A percentile compares a stretch with the other conserved stretches of the same genome.
phyloP scores from a whole-genome alignment of 1,139 yeast genomes.

The Scheffersomyces parashehatae region DNA sequence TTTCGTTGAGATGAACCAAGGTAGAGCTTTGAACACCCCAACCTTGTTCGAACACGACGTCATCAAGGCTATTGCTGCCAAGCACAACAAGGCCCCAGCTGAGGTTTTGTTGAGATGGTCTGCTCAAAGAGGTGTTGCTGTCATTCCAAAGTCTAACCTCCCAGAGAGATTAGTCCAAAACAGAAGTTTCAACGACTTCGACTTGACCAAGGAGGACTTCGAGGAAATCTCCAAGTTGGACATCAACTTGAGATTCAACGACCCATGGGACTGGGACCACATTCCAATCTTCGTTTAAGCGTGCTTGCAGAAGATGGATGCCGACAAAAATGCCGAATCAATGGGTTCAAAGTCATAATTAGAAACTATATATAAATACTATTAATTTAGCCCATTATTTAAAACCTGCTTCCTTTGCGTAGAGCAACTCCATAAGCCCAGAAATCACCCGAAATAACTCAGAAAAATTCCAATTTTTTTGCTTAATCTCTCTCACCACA shows the following conservation, averaged over 20 bases:
- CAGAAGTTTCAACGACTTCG: conserved; percentile 55
- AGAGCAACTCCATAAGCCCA: too few species aligned
- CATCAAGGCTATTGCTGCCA: conserved; percentile 53
- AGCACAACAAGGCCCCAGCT: conserved; percentile 54
- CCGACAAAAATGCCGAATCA: too few species aligned
- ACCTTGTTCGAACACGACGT: conserved; percentile 56
- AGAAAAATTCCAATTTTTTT: too few species aligned
- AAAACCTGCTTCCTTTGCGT: too few species aligned
- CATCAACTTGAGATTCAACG: conserved; percentile 75
- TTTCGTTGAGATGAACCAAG: conserved; percentile 56
- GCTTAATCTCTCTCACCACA: too few species aligned
- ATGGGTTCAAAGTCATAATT: too few species aligned
- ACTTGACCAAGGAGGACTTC: conserved; percentile 56
- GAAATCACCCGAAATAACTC: too few species aligned
- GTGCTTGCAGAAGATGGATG: neutral
- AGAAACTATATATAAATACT: too few species aligned
- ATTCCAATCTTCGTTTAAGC: conserved; percentile 48
- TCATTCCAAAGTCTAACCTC: conserved; percentile 75
- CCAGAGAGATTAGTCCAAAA: conserved; percentile 60
- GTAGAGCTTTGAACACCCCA: conserved; percentile 53
- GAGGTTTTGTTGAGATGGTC: conserved; percentile 82
- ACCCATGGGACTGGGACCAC: conserved; percentile 77
- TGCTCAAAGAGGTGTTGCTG: conserved; percentile 68
- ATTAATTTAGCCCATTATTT: too few species aligned
- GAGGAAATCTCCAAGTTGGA: conserved; percentile 57